These are phyloP conservation scores for Dysphania ambrosioides DNA, from an alignment of 148 eudicot species.

Conservation along the genomic window DNA sequence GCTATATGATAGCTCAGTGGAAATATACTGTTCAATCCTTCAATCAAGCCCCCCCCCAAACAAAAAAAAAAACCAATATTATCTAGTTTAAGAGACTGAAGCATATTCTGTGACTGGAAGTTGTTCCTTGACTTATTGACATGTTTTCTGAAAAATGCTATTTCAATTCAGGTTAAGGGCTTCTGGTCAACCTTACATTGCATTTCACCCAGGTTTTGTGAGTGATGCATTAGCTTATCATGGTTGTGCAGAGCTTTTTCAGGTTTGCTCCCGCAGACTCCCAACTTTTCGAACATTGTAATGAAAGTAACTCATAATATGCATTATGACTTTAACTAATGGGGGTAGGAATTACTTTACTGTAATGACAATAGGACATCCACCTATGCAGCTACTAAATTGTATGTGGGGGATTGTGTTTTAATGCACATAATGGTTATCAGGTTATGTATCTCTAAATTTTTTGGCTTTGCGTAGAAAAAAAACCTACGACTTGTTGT, in stretches of 20 bases:
- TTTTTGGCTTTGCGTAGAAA: neutral
- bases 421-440: neutral
- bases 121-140: conserved; percentile 11
- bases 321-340: neutral
- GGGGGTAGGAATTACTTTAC: neutral
- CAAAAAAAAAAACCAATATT: too few relatives aligned
- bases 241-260: conserved; percentile 98
- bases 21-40: too few relatives aligned
- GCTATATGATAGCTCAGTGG: too few relatives aligned
- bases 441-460: neutral
- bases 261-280: conserved; percentile 41
- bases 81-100: neutral
- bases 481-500: neutral
- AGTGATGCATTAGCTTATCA: conserved; percentile 86
- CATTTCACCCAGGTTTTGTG: conserved; percentile 85
- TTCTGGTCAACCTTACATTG: conserved; percentile 87
- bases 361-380: too few relatives aligned
- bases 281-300: too few relatives aligned
- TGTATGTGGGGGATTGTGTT: neutral
- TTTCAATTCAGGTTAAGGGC: conserved; percentile 58
- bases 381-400: neutral
- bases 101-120: neutral
- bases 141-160: conserved; percentile 2
- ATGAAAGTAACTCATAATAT: neutral
- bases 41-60: too few relatives aligned